Evolutionary conservation across 2,329 filamentous ascomycete genomes (phyloP).

Genomic region (Cladophialophora yegresii): DNA sequence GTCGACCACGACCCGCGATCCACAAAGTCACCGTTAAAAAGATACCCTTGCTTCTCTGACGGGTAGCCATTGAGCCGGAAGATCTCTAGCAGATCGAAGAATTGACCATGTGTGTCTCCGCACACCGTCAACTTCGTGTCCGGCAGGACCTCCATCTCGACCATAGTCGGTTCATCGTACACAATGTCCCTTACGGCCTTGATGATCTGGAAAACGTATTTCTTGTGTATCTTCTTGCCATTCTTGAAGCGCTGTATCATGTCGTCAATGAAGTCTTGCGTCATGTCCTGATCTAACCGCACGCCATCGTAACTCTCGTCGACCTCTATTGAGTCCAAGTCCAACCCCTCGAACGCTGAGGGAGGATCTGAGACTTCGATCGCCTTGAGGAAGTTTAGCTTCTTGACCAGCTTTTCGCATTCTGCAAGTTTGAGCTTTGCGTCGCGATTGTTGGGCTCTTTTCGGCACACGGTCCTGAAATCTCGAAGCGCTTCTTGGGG

Average conservation of each 20-base stretch:
- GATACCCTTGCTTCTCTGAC: conserved; percentile 81
- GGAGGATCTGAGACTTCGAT: conserved; percentile 93
- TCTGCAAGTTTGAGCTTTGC: conserved; percentile 88
- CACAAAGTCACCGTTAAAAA: conserved; percentile 99
- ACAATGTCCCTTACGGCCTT: conserved; percentile 86
- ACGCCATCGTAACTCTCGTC: conserved; percentile 85
- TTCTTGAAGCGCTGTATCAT: conserved; percentile 96
- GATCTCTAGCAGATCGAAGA: conserved; percentile 94
- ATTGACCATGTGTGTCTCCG: conserved; percentile 97
- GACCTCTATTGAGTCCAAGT: conserved; percentile 80
- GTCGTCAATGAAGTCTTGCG: conserved; percentile 93
- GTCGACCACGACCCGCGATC: conserved; percentile 97
- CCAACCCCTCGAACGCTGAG: conserved; percentile 85
- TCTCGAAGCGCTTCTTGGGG: conserved; percentile 87
- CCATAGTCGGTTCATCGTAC: conserved; percentile 93
- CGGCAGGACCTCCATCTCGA: conserved; percentile 79
- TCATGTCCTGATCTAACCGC: conserved; percentile 78
- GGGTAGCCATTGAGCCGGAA: conserved; percentile 89
- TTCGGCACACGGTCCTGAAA: conserved; percentile 85
- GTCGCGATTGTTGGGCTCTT: conserved; percentile 85
- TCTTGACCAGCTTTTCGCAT: conserved; percentile 91
- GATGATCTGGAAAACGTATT: conserved; percentile 97
- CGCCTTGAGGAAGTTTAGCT: conserved; percentile 87
- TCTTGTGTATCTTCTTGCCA: conserved; percentile 91
- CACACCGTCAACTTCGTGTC: conserved; percentile 86